phyloP scores from a whole-genome alignment of 2,329 filamentous ascomycete species.

The Cladophialophora immunda region DNA sequence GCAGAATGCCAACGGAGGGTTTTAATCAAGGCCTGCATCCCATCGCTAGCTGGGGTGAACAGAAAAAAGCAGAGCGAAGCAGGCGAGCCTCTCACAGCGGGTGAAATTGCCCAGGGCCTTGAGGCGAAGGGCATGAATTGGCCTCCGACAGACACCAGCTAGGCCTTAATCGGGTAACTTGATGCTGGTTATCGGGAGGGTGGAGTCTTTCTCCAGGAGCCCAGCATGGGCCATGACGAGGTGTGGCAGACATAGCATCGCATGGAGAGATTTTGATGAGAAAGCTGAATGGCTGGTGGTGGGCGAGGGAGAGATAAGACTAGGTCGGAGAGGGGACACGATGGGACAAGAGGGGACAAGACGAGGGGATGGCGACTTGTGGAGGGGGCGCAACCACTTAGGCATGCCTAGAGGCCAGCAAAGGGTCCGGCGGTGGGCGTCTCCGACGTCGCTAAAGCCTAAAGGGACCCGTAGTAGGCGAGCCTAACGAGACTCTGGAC shows the following conservation, averaged over 20 bases:
- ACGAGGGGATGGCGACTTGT: conserved; percentile 9
- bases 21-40: conserved; percentile 23
- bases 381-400: neutral
- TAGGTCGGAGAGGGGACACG: conserved; percentile 12
- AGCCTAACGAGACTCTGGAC: conserved; percentile 11
- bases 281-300: conserved; percentile 29
- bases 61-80: conserved; percentile 15
- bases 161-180: conserved; percentile 30
- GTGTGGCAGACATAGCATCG: neutral
- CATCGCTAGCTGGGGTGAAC: conserved; percentile 23
- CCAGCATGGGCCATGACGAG: conserved; percentile 8
- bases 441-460: neutral
- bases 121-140: conserved; percentile 14
- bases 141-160: conserved; percentile 2
- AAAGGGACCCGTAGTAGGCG: neutral
- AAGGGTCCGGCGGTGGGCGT: neutral
- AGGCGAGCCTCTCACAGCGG: conserved; percentile 14
- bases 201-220: conserved; percentile 23
- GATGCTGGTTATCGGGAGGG: conserved; percentile 30
- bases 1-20: conserved; percentile 15
- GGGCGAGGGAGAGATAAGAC: conserved; percentile 36
- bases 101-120: conserved; percentile 8
- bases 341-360: neutral
- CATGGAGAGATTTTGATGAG: conserved; percentile 10
- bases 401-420: neutral